phyloP scores from a whole-genome alignment of 202 grass and related monocot species.

The Schoenoplectus tabernaemontani region DNA sequence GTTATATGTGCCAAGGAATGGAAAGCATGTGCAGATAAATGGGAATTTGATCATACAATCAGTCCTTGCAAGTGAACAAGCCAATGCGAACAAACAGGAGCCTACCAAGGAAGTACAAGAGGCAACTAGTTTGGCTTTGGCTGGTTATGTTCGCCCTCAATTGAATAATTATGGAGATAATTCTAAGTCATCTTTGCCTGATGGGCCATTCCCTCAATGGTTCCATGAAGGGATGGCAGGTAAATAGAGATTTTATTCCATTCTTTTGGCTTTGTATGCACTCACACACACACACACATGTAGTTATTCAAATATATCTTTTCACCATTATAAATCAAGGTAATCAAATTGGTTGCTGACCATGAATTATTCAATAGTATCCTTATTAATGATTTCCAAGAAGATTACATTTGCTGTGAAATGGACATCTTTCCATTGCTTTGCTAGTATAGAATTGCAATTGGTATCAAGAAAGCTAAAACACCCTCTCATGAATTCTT shows the following conservation, averaged over 20 bases:
- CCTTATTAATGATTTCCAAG: neutral
- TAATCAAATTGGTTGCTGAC: neutral
- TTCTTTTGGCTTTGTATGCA: neutral
- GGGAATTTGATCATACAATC: slow-evolving; percentile 98
- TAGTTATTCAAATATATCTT: neutral
- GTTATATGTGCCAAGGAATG: slow-evolving; percentile 95
- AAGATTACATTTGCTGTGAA: neutral
- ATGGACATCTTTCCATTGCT: neutral
- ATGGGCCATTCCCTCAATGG: slow-evolving; percentile 79
- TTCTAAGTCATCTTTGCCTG: slow-evolving; percentile 32
- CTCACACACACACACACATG: neutral
- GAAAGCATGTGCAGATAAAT: slow-evolving; percentile 96
- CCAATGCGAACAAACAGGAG: slow-evolving; percentile 45
- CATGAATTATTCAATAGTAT: neutral
- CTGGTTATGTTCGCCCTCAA: slow-evolving; percentile 42
- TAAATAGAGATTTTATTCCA: slow-evolving; percentile 27
- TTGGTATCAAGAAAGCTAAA: neutral
- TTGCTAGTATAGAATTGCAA: neutral
- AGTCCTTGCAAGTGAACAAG: slow-evolving; percentile 82
- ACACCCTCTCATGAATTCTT: neutral
- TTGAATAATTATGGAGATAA: slow-evolving; percentile 34
- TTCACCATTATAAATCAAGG: neutral
- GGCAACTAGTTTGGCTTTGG: slow-evolving; percentile 47
- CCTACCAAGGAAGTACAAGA: slow-evolving; percentile 40
- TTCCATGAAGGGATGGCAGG: slow-evolving; percentile 98